Conservation (phyloP, 306 rosid species). For the Quercus rubra region DNA sequence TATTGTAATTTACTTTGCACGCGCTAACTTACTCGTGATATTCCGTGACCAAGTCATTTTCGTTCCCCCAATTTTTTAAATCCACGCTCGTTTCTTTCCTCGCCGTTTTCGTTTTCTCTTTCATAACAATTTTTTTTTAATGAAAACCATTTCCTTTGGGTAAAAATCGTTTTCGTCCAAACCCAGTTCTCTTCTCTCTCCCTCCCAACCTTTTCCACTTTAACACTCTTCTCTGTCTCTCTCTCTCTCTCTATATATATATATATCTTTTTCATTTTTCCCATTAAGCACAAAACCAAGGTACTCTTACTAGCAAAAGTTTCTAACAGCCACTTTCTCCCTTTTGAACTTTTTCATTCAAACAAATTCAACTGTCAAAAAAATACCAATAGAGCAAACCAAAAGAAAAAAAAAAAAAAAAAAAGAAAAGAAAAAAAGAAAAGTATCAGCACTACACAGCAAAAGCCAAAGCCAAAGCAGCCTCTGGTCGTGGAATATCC, state of each 20-base stretch:
- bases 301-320: background rate
- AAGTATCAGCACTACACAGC: background rate
- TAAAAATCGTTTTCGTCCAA: background rate
- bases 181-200: background rate
- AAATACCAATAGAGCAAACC: background rate
- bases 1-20: no score
- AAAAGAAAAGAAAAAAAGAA: background rate
- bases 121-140: no score
- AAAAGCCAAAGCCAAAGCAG: constrained; percentile 2
- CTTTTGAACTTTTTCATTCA: background rate
- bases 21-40: no score
- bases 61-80: no score
- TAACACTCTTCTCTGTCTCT: background rate
- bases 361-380: constrained; percentile 1
- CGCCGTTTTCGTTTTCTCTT: background rate
- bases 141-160: no score
- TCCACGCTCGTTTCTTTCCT: no score
- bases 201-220: background rate
- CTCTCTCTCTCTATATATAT: constrained; percentile 4
- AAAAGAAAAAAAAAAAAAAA: background rate
- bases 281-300: background rate
- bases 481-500: constrained; percentile 38
- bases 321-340: background rate
- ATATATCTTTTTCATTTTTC: background rate
- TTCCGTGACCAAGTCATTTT: no score